A percentile compares a stretch with the other conserved stretches of the same genome.
phyloP scores from a whole-genome alignment of 768 basidiomycete genomes.

The Boletus bicolor region DNA sequence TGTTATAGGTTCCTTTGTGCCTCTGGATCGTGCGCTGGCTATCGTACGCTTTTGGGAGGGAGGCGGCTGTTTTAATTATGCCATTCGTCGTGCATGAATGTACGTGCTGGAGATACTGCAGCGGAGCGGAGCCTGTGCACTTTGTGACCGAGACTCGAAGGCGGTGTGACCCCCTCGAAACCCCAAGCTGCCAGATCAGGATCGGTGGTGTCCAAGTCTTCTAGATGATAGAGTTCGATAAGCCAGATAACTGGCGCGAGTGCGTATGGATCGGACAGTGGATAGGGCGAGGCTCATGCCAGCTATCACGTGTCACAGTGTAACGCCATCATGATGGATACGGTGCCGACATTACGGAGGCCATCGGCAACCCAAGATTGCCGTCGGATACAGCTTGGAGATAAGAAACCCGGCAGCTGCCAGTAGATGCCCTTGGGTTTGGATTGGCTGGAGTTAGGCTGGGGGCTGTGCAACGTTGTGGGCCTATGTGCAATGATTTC shows the following conservation, averaged over 20 bases:
- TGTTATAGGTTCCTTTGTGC: neutral
- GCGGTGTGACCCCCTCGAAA: neutral
- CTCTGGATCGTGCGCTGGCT: slow-evolving; percentile 13
- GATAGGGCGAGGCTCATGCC: neutral
- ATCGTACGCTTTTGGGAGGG: slow-evolving; percentile 1
- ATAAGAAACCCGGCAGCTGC: no score
- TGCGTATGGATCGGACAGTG: neutral
- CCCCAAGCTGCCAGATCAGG: neutral
- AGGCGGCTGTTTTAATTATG: slow-evolving; percentile 5
- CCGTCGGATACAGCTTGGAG: no score
- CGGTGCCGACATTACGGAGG: no score
- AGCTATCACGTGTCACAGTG: no score
- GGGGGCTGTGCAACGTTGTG: neutral
- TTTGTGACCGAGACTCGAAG: neutral
- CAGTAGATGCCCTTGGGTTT: no score
- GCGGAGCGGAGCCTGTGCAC: neutral
- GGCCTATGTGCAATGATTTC: no score
- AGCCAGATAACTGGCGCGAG: neutral
- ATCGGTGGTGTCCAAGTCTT: neutral
- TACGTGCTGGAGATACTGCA: neutral
- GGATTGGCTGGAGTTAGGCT: neutral
- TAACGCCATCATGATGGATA: no score
- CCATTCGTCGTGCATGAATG: neutral
- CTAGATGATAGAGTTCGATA: neutral
- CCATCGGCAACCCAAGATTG: no score